phyloP scores from a whole-genome alignment of 345 rosid species.

The Stellera chamaejasme region DNA sequence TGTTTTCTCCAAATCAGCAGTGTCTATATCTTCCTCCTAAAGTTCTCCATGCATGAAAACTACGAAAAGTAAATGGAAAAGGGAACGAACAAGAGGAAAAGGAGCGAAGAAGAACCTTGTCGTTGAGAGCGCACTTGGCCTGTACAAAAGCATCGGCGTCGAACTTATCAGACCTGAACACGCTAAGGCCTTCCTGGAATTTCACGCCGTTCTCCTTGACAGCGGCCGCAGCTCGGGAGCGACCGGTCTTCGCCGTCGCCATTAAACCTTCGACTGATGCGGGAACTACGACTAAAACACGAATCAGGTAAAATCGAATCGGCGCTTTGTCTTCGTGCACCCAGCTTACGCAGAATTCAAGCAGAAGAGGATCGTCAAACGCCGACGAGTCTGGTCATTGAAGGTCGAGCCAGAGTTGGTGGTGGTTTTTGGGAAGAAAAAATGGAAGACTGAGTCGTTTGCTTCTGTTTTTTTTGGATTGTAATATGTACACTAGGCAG shows the following conservation, averaged over 20 bases:
- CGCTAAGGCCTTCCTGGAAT: slow-evolving; percentile 74
- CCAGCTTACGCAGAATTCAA: background rate
- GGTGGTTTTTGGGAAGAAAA: background rate
- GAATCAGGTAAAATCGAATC: background rate
- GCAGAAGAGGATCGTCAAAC: background rate
- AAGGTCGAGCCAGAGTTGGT: slow-evolving; percentile 1
- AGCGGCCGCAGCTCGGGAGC: slow-evolving; percentile 46
- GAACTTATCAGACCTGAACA: slow-evolving; percentile 89
- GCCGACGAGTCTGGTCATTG: slow-evolving; percentile 4
- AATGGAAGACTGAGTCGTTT: no score
- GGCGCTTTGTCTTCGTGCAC: no score
- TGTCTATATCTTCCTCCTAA: no score
- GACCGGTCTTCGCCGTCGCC: slow-evolving; percentile 56
- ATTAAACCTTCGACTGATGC: slow-evolving; percentile 15
- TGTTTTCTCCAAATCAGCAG: no score
- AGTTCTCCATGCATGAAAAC: background rate
- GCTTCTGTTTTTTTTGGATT: no score
- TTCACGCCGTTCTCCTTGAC: slow-evolving; percentile 67
- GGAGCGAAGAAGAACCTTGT: slow-evolving; percentile 43
- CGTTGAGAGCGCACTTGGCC: slow-evolving; percentile 93
- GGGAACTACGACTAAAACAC: background rate
- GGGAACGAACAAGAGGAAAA: background rate
- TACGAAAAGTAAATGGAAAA: background rate
- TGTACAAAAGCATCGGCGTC: slow-evolving; percentile 88
- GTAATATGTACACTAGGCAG: no score